A percentile compares a stretch with the other conserved stretches of the same genome.
These are phyloP conservation scores for Penicillium waksmanii DNA, from an alignment of 495 filamentous ascomycete species.

Conservation along the genomic window DNA sequence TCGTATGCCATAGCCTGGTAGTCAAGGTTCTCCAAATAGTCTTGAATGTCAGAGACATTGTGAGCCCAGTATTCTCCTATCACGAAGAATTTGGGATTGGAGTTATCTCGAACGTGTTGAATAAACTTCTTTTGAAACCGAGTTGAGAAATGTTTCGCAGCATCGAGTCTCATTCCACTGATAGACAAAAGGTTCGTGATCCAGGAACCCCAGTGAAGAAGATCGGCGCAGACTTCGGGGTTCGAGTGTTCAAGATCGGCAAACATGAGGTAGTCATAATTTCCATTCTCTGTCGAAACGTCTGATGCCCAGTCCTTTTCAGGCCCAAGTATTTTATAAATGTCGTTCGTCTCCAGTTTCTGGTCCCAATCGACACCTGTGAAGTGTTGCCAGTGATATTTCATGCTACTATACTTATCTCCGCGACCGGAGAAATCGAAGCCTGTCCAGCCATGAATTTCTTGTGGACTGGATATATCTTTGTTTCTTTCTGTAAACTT, in stretches of 20 bases:
- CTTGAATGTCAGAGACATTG: constrained; percentile 53
- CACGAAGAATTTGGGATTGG: constrained; percentile 61
- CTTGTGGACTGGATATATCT: constrained; percentile 58
- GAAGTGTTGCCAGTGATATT: constrained; percentile 74
- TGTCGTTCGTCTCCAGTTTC: constrained; percentile 57
- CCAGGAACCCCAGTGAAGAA: constrained; percentile 70
- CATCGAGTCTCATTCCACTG: constrained; percentile 74
- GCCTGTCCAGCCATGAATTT: constrained; percentile 70
- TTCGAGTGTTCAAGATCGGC: constrained; percentile 70
- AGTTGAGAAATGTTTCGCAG: constrained; percentile 71
- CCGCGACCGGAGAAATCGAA: constrained; percentile 68
- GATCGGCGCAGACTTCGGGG: constrained; percentile 64
- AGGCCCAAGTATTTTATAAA: constrained; percentile 70
- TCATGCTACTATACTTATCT: constrained; percentile 60
- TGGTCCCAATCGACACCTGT: constrained; percentile 71
- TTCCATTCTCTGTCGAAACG: constrained; percentile 69
- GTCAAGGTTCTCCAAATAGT: constrained; percentile 63
- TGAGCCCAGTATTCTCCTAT: constrained; percentile 78
- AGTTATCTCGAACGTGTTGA: constrained; percentile 48
- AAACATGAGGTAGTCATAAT: constrained; percentile 74
- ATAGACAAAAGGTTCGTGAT: constrained; percentile 60
- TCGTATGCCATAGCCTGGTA: constrained; percentile 68
- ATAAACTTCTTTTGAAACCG: constrained; percentile 66
- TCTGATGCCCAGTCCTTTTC: constrained; percentile 67
- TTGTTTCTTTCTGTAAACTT: constrained; percentile 52